Conservation (phyloP, 306 rosid species). For the Mimosa bimucronata region DNA sequence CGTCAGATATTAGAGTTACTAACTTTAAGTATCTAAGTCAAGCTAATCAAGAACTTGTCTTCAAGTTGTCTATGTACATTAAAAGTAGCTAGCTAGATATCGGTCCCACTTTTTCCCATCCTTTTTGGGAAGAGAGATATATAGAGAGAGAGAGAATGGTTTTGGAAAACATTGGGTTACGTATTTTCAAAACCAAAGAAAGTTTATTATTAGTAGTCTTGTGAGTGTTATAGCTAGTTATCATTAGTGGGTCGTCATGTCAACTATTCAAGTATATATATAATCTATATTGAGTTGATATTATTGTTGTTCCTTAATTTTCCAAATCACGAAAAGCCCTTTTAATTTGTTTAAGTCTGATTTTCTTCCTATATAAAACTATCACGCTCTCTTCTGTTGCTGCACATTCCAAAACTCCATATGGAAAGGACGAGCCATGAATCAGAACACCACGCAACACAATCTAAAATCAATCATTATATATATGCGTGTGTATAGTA, state of each 20-base stretch:
- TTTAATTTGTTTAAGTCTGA: neutral
- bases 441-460: constrained; percentile 7
- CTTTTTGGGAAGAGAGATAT: constrained; percentile 22
- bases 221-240: constrained; percentile 37
- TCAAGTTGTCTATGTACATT: constrained; percentile 40
- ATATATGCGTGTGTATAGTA: neutral
- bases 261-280: constrained; percentile 30
- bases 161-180: constrained; percentile 50
- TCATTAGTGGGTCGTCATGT: neutral
- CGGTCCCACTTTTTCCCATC: constrained; percentile 25
- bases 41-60: constrained; percentile 25
- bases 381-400: neutral
- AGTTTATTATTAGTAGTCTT: constrained; percentile 7
- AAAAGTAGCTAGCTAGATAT: constrained; percentile 42
- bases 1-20: neutral
- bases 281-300: neutral
- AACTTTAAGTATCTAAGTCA: neutral
- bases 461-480: neutral
- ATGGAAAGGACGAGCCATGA: neutral
- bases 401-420: neutral
- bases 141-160: constrained; percentile 21
- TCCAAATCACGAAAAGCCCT: constrained; percentile 5
- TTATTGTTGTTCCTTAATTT: neutral
- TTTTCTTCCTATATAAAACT: neutral
- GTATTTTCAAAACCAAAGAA: constrained; percentile 45